A percentile compares a stretch with the other conserved stretches of the same genome.
Evolutionary conservation across 2,329 filamentous ascomycete genomes (phyloP).

Genomic region (Fusarium mundagurra): DNA sequence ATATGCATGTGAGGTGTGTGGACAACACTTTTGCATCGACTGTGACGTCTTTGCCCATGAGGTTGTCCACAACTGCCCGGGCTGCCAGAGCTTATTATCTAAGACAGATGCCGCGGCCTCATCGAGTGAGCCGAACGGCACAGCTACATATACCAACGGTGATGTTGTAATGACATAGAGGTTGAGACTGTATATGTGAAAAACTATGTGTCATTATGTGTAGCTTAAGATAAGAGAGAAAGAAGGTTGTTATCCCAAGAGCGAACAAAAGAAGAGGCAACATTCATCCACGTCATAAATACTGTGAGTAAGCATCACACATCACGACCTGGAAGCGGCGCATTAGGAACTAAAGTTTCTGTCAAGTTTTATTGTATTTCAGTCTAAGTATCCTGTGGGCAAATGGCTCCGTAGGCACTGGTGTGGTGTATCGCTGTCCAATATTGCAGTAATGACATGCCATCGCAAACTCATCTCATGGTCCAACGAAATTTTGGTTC

Average conservation of each 20-base stretch:
- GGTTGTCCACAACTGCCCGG: constrained; percentile 94
- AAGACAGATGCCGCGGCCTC: constrained; percentile 24
- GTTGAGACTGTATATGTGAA: not conserved
- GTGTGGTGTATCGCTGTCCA: constrained; percentile 19
- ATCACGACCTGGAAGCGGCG: constrained; percentile 18
- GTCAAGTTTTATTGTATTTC: constrained; percentile 8
- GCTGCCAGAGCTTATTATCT: constrained; percentile 71
- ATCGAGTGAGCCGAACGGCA: constrained; percentile 45
- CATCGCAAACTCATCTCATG: constrained; percentile 16
- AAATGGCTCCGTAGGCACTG: not conserved
- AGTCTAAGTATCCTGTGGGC: not conserved
- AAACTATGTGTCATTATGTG: not conserved
- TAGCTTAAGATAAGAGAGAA: not conserved
- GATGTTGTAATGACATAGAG: constrained; percentile 54
- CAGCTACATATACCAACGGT: constrained; percentile 48
- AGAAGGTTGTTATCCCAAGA: constrained; percentile 21
- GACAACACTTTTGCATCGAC: constrained; percentile 95
- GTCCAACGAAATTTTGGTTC: constrained; percentile 13
- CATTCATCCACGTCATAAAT: constrained; percentile 13
- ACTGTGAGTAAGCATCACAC: constrained; percentile 10
- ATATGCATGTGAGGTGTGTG: constrained; percentile 89
- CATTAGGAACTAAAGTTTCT: constrained; percentile 9
- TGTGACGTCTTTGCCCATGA: constrained; percentile 97
- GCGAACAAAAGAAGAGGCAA: constrained; percentile 16
- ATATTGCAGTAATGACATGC: constrained; percentile 12